Base-by-base conservation (phyloP, 495 filamentous ascomycete species). In the Tuber magnatum region DNA sequence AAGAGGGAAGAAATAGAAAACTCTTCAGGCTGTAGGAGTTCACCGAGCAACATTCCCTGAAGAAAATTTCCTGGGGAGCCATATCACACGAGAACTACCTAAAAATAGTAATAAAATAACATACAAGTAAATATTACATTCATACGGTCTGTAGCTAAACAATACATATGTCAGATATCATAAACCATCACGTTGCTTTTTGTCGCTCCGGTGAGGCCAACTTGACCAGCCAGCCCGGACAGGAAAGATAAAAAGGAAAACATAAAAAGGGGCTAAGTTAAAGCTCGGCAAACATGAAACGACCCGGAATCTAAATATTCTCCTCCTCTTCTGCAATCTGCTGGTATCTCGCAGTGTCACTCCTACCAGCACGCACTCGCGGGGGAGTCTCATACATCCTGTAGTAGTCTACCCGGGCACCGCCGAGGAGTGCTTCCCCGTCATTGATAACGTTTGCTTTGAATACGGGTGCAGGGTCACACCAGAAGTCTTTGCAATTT, bases 401-500 rank as follows among this genome's bases (percentile, higher is more conserved):
- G 35, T 92, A 91, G 83, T 97, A 99, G 83, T 97, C 92, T 73
- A 99, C 88, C 24, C 86, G 80, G 77, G 92, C 88, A 22, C 95
- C 94, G 18, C 89, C 93, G 7, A 99, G 84, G 84, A 93, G 86
- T 3, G 89, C 93, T 40, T 88, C 86, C 8, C 94, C 94, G 73
- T 88, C 90, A 76, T 91, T 88, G 43, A 92, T 88, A 74, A 86
- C 87, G 48, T 92, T 89, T 69, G 70, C 72, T 48, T 73, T 77
- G 84, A 97, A 93, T 43, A 96, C 80, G 12, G 95, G 94, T 28
- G 91, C 89, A 0, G 92, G 88, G 81, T 97, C 95, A 80, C 92
- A 93, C 92, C 93, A 99, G 83, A 99, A 99, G 84, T 99, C 95
- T 74, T 90, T 93, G 81, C 94, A 98, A 78, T 99, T 99, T 44